Evolutionary conservation across 2,329 filamentous ascomycete species (phyloP), one percentile per base, ranked within the genome.

Genomic region (Phyllosticta paracitricarpa): DNA sequence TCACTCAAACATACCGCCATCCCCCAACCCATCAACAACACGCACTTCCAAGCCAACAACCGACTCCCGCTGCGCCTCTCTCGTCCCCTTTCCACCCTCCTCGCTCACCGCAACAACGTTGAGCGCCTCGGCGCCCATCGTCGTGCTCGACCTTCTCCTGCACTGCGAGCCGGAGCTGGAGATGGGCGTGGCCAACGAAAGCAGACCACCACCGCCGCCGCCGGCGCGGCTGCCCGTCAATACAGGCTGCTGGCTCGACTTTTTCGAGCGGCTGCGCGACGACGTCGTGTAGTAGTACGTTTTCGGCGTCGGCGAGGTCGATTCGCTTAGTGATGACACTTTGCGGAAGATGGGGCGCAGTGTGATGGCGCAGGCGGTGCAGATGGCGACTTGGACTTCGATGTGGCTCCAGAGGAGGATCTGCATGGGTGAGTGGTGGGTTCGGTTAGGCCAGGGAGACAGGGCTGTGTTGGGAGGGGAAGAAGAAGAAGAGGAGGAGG

Each of bases 311-410:
- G 19, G 19, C 19, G 19, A 22, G 17, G 40, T n/a, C 40, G 14
- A 5, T 6, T 48, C 40, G 40, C 14, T n/a, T 17, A n/a, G 12
- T 17, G 17, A 17, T n/a, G 40, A 4, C n/a, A 48, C 40, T 14
- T 57, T 55, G 12, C 51, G 64, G 63, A 75, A 70, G 22, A 76
- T 66, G 2, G 74, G 73, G 6, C 70, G 70, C 19, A 78, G 68
- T 1, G 73, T 68, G 3, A 75, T 74, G 0, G 76, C 66, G 1
- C 71, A 76, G 2, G 75, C 72, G 5, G 75, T 75, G 2, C 75
- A 66, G 56, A 76, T 75, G 4, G 74, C 75, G 19, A 76, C 65
- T 62, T 73, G 73, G n/a, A 76, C 70, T 63, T 78, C 75, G 57
- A 77, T 69, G 61, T 73, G 71, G 63, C 72, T 73, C 71, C 76